Percentiles rank a stretch among this genome's conserved stretches.
Evolutionary conservation across 164 flowering plant genomes (phyloP).

Genomic region (Umbellularia californica): DNA sequence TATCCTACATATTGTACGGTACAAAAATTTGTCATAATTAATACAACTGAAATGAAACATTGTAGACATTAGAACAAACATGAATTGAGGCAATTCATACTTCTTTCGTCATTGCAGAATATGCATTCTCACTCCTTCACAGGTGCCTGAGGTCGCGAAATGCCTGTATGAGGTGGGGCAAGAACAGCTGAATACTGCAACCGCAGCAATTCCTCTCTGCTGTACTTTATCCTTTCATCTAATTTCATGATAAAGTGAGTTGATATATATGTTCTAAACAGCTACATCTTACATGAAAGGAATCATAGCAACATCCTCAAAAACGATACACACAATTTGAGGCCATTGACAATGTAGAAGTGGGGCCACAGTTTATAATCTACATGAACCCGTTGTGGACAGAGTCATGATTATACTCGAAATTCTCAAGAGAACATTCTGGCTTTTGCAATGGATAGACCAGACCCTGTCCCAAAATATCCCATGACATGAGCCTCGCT

Average conservation of each 20-base stretch:
- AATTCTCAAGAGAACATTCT: neutral
- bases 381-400: neutral
- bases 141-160: neutral
- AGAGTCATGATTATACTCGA: neutral
- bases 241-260: conserved; percentile 9
- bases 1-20: too few species aligned
- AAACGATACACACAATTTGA: neutral
- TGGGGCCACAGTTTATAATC: neutral
- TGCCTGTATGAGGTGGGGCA: conserved; percentile 11
- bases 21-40: too few species aligned
- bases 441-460: neutral
- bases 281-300: neutral
- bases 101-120: too few species aligned
- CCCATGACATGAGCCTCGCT: neutral
- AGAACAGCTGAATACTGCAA: conserved; percentile 38
- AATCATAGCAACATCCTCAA: neutral
- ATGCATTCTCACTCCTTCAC: conserved; percentile 3
- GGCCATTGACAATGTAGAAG: neutral
- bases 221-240: conserved; percentile 90
- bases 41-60: too few species aligned
- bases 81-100: too few species aligned
- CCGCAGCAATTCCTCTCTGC: conserved; percentile 59
- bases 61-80: too few species aligned
- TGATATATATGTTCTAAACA: neutral
- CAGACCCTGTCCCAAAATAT: neutral